phyloP scores from a whole-genome alignment of 2,329 filamentous ascomycete species.

The Diaporthe australafricana region DNA sequence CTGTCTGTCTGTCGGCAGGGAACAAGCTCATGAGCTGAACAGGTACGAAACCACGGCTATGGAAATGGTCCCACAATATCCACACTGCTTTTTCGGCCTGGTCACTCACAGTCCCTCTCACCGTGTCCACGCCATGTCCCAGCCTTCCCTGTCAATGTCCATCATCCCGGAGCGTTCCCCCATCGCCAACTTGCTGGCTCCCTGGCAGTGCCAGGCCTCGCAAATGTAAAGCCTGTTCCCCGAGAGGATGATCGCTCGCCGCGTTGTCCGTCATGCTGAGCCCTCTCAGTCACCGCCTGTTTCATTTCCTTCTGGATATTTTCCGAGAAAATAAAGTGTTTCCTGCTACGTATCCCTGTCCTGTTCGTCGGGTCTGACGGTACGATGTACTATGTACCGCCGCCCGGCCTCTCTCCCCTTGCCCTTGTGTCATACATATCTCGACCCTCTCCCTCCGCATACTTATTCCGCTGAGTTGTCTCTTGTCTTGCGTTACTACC shows the following conservation, averaged over 20 bases:
- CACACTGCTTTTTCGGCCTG: constrained; percentile 32
- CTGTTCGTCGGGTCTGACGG: constrained; percentile 31
- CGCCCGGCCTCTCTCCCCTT: constrained; percentile 29
- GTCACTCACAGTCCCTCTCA: constrained; percentile 36
- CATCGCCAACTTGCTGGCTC: constrained; percentile 38
- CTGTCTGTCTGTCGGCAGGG: constrained; percentile 21
- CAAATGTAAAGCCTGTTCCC: constrained; percentile 37
- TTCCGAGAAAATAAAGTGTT: constrained; percentile 37
- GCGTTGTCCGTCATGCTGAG: constrained; percentile 33
- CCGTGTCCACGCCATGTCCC: constrained; percentile 33
- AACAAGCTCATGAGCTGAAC: constrained; percentile 30
- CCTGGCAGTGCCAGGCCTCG: constrained; percentile 36
- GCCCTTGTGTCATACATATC: constrained; percentile 38
- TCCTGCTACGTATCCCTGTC: constrained; percentile 34
- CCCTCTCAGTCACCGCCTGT: constrained; percentile 39
- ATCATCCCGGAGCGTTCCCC: constrained; percentile 37
- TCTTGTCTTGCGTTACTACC: constrained; percentile 7
- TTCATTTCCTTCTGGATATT: constrained; percentile 37
- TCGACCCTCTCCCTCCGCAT: constrained; percentile 34
- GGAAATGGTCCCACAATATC: constrained; percentile 34
- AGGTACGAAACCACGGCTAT: constrained; percentile 35
- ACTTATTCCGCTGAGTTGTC: constrained; percentile 30
- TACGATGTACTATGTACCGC: constrained; percentile 31
- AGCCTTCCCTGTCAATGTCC: constrained; percentile 36
- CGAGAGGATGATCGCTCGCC: constrained; percentile 38